phyloP scores from a whole-genome alignment of 2,329 filamentous ascomycete species.

The Hawksworthiomyces lignivorus region DNA sequence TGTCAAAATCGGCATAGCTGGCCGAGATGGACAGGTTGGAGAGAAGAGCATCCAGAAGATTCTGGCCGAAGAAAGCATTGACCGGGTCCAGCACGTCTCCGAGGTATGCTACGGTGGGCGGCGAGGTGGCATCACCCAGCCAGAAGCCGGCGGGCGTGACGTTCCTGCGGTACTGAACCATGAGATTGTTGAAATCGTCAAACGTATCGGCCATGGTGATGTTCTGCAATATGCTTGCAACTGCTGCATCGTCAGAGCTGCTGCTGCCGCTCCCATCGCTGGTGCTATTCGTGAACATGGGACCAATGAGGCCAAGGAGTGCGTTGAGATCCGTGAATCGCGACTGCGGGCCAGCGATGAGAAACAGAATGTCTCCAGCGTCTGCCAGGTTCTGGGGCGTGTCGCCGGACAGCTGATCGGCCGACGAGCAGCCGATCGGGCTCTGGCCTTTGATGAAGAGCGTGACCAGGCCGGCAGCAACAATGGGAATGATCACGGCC shows the following conservation, averaged over 20 bases:
- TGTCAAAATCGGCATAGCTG: constrained; percentile 67
- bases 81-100: constrained; percentile 51
- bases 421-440: constrained; percentile 44
- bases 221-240: constrained; percentile 15
- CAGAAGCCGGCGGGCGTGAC: constrained; percentile 76
- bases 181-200: constrained; percentile 58
- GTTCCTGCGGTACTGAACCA: constrained; percentile 55
- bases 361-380: constrained; percentile 25
- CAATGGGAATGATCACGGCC: constrained; percentile 69
- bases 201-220: constrained; percentile 54
- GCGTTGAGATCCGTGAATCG: constrained; percentile 25
- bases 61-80: constrained; percentile 55
- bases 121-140: constrained; percentile 52
- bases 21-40: constrained; percentile 62
- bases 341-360: constrained; percentile 38
- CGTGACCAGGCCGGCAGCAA: constrained; percentile 71
- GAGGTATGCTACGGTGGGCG: constrained; percentile 63
- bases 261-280: constrained; percentile 9
- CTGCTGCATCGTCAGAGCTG: not conserved
- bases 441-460: constrained; percentile 59
- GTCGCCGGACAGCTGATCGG: constrained; percentile 37
- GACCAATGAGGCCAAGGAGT: constrained; percentile 28
- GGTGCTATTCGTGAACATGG: constrained; percentile 27
- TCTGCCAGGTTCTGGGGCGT: constrained; percentile 31
- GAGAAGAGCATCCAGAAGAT: constrained; percentile 58